Evolutionary conservation across 139 green algal genomes (phyloP).

Genomic region (Zygnema circumcarinatum): DNA sequence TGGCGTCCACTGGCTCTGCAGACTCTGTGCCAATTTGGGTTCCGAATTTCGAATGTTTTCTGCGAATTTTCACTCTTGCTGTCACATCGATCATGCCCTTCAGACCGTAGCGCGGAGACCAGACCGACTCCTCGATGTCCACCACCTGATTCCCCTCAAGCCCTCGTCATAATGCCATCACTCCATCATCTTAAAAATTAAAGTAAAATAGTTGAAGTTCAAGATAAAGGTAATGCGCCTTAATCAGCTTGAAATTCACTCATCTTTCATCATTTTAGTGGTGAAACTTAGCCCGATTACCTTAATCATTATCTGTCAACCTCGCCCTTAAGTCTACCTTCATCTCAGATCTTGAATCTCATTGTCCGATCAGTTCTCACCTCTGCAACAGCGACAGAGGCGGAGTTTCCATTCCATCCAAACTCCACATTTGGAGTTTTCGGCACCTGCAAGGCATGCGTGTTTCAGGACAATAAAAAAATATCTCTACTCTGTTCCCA

Average conservation of each 20-base stretch:
- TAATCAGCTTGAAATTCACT: too few relatives aligned
- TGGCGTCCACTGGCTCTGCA: too few relatives aligned
- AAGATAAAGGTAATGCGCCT: neutral
- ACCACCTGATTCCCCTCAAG: conserved; percentile 67
- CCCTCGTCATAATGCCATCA: neutral
- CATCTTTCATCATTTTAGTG: too few relatives aligned
- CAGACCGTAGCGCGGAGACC: conserved; percentile 83
- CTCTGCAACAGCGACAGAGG: neutral
- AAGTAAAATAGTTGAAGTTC: neutral
- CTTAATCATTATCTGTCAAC: too few relatives aligned
- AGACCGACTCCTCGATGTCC: conserved; percentile 95
- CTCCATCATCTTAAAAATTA: neutral
- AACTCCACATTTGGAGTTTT: neutral
- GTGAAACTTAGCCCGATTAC: too few relatives aligned
- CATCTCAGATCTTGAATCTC: too few relatives aligned
- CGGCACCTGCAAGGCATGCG: neutral
- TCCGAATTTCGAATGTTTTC: too few relatives aligned
- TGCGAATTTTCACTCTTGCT: conserved; percentile 58
- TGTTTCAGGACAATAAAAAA: neutral
- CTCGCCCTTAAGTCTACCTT: too few relatives aligned
- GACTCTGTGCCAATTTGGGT: too few relatives aligned
- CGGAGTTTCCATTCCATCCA: neutral
- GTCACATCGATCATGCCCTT: conserved; percentile 92
- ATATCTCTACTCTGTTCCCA: neutral
- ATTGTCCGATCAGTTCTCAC: too few relatives aligned